These are phyloP conservation scores for Citrus australasica DNA, from an alignment of 345 rosid species.

Conservation along the genomic window DNA sequence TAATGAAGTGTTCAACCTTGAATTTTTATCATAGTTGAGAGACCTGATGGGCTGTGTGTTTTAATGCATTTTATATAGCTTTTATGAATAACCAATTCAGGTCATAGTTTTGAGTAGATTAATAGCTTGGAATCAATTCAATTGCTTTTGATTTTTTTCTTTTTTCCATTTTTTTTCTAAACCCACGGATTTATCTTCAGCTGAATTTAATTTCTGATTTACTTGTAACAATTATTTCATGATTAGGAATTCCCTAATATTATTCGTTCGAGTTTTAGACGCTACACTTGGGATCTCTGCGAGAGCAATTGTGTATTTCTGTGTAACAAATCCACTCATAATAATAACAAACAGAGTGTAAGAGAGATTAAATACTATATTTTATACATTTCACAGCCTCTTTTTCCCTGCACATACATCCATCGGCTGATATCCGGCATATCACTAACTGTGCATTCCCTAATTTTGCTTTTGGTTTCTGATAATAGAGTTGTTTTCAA, in stretches of 20 bases:
- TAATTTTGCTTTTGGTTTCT: neutral
- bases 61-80: neutral
- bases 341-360: too few relatives aligned
- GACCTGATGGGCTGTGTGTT: too few relatives aligned
- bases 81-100: neutral
- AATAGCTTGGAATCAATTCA: neutral
- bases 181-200: too few relatives aligned
- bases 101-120: neutral
- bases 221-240: neutral
- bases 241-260: neutral
- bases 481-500: neutral
- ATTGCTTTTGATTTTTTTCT: neutral
- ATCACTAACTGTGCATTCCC: too few relatives aligned
- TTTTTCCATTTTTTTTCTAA: too few relatives aligned
- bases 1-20: neutral
- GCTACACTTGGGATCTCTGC: neutral
- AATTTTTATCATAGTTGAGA: neutral
- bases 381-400: neutral
- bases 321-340: neutral
- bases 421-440: too few relatives aligned
- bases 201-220: neutral
- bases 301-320: neutral
- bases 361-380: too few relatives aligned
- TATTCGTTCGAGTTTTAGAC: too few relatives aligned
- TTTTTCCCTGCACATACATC: neutral